A percentile compares a stretch with the other conserved stretches of the same genome.
phyloP scores from a whole-genome alignment of 345 rosid species.

The Dipteronia dyeriana region DNA sequence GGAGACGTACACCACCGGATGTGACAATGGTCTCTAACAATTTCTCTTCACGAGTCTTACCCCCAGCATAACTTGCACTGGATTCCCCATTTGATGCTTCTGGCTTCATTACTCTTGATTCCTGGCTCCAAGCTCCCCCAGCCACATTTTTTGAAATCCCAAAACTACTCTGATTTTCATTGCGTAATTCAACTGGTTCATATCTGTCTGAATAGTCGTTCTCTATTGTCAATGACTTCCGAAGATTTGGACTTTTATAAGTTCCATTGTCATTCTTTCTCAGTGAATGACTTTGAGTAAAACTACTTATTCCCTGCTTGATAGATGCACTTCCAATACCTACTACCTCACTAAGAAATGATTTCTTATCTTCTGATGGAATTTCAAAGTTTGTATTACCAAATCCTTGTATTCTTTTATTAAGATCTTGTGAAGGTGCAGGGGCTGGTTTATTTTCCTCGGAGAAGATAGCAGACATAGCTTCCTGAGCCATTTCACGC shows the following conservation, averaged over 20 bases:
- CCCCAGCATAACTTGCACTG: constrained; percentile 45
- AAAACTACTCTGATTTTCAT: constrained; percentile 46
- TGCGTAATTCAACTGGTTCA: constrained; percentile 62
- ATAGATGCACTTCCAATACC: constrained; percentile 95
- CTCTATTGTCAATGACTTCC: constrained; percentile 83
- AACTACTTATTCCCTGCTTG: constrained; percentile 83
- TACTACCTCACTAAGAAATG: constrained; percentile 92
- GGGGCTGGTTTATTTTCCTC: constrained; percentile 70
- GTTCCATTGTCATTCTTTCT: constrained; percentile 76
- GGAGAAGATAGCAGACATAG: constrained; percentile 75
- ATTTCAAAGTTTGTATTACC: constrained; percentile 82
- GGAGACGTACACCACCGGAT: constrained; percentile 91
- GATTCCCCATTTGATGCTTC: constrained; percentile 47
- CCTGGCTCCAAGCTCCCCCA: constrained; percentile 67
- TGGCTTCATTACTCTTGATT: constrained; percentile 40
- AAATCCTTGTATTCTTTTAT: constrained; percentile 86
- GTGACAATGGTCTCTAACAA: constrained; percentile 92
- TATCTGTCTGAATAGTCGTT: constrained; percentile 60
- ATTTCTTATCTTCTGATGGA: constrained; percentile 79
- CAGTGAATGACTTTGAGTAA: constrained; percentile 64
- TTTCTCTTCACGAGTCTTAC: constrained; percentile 83
- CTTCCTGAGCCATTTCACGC: constrained; percentile 85
- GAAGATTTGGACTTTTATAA: constrained; percentile 82
- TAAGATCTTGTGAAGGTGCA: constrained; percentile 45
- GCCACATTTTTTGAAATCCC: constrained; percentile 45